Base-by-base conservation (phyloP, 495 filamentous ascomycete genomes). In the Penicillium roqueforti region DNA sequence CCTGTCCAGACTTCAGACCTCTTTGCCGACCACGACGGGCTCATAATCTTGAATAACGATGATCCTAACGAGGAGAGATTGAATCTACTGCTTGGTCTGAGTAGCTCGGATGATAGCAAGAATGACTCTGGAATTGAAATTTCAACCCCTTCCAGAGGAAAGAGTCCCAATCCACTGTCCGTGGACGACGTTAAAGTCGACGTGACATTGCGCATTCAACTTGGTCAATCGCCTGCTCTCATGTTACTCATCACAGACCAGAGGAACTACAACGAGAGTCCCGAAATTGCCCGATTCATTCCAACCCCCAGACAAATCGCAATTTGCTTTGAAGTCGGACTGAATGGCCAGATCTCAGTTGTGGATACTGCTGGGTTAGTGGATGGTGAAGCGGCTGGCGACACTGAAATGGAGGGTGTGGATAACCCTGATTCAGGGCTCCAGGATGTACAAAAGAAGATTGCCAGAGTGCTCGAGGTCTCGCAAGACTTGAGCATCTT, bases 271-370 rank as follows among this genome's bases (percentile, higher is more conserved):
- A 52, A 62, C 8, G 18, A 60, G 13, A 37, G 37, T 1, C 6
- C 57, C 10, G 48, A 45, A 1, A 32, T 25, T 4, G 7, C 37
- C 20, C 22, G 31, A 18, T 31, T 43, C n/a, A 22, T 41, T 16
- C 39, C 38, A 50, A 20, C 51, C 4, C 41, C 61, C 18, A 55
- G 55, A 13, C 63, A 66, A 41, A 60, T 71, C 6, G 70, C 73
- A 2, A 60, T 77, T 22, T 68, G 68, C 47, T 74, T 91, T 26
- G 82, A 84, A 57, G 77, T 90, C 22, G 79, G 80, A 16, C 68
- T 80, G 36, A 85, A 87, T 56, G 87, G 83, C 1, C 72, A 70
- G 3, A 75, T 90, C 14, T 67, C 73, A 1, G 68, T 77, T 4
- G 62, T 74, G 25, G 68, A 76, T 18, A 62, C 70, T 9, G 52